These are phyloP conservation scores for Chamaecrista fasciculata DNA, from an alignment of 306 rosid species.

Conservation along the genomic window DNA sequence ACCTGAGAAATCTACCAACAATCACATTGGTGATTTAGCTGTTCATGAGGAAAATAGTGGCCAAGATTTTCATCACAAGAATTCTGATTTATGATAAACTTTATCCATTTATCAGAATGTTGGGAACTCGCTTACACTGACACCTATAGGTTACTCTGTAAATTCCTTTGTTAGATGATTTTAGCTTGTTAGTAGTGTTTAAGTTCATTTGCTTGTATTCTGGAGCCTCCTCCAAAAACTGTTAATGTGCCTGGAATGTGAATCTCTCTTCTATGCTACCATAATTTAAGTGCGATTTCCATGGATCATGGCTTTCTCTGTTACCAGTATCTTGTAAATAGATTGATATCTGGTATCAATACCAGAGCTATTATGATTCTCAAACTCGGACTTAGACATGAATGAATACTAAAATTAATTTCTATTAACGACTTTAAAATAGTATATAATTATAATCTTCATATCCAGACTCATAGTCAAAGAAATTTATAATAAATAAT, in stretches of 20 bases:
- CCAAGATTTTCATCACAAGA: not conserved
- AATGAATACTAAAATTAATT: too few relatives aligned
- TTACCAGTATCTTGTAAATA: not conserved
- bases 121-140: conserved; percentile 10
- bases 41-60: not conserved
- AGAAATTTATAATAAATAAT: too few relatives aligned
- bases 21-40: not conserved
- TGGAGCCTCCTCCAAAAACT: not conserved
- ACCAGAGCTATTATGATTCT: too few relatives aligned
- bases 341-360: too few relatives aligned
- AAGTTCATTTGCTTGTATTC: not conserved
- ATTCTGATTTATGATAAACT: not conserved
- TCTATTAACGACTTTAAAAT: too few relatives aligned
- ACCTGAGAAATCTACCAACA: conserved; percentile 19
- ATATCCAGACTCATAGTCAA: too few relatives aligned
- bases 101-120: not conserved
- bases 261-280: not conserved
- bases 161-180: conserved; percentile 14
- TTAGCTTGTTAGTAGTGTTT: conserved; percentile 17
- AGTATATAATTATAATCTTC: too few relatives aligned
- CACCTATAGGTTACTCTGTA: conserved; percentile 23
- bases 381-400: too few relatives aligned
- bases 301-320: not conserved
- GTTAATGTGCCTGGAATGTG: not conserved
- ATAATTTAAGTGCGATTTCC: not conserved